Evolutionary conservation across 202 grass and related monocot genomes (phyloP), one percentile per base, ranked within the genome.

Genomic region (Eragrostis tef): DNA sequence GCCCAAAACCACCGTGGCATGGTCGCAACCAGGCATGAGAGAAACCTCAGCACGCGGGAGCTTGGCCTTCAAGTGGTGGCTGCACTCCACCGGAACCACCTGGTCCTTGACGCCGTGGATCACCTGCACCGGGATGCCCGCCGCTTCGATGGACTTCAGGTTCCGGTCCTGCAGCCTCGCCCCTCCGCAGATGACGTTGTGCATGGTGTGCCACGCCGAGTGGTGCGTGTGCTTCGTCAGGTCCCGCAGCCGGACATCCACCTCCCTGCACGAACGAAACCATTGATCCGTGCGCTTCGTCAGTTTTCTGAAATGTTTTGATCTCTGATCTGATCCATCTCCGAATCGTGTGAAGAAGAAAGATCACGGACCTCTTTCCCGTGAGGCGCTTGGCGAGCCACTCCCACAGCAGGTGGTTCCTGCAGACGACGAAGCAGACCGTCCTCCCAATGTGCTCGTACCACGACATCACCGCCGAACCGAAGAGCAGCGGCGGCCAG

Each of bases 191-290:
- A 98, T 81, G 62, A 94, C 95, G 82, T 98, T 98, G 84, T 98
- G 94, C 94, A 98, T 98, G 4, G 92, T 98, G 75, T 93, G 88
- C 92, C 92, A 98, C 50, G 90, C 95, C 17, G 95, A 94, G 73
- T 90, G 92, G 80, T 98, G 95, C 6, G 90, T 98, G 81, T 98
- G 95, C 86, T 44, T 86, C 14, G 92, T 94, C 42, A 93, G 76
- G 26, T 98, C 90, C 22, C 56, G 80, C 22, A 91, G 9, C 45
- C 88, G 29, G 47, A 89, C 89, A 51, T 70, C 72, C 75, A 91
- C 74, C 6, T 67, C 88, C 49, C 83, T 89, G 70, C 39, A 53
- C 6, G 20, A 5, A 20, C 7, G 7, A 10, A 22, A 58, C n/a
- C 2, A 24, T 24, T 8, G 19, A 1, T 31, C 29, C 29, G 29